These are phyloP conservation scores for Marasmius oreades DNA, from an alignment of 1,284 basidiomycete species.

Conservation along the genomic window DNA sequence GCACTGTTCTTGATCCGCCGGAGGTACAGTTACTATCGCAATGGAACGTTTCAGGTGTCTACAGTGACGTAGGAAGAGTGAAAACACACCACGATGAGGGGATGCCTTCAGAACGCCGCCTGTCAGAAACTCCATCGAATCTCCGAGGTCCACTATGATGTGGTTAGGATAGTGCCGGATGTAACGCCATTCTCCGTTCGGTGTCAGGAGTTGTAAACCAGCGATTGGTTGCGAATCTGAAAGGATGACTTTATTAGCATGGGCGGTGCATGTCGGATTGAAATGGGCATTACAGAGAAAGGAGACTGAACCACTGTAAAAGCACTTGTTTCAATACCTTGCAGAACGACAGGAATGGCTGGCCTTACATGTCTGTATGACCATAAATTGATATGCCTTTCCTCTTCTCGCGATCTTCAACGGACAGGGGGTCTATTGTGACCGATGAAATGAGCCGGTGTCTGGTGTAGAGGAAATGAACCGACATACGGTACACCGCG, in stretches of 20 bases:
- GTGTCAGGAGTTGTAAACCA: slow-evolving; percentile 15
- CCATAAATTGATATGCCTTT: slow-evolving; percentile 14
- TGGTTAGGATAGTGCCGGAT: slow-evolving; percentile 16
- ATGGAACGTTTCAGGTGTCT: not conserved
- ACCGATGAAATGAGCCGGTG: not conserved
- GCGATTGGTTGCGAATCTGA: slow-evolving; percentile 18
- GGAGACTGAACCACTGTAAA: slow-evolving; percentile 5
- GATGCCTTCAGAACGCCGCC: slow-evolving; percentile 33
- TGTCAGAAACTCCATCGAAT: slow-evolving; percentile 41
- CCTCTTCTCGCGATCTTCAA: slow-evolving; percentile 14
- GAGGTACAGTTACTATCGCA: slow-evolving; percentile 15
- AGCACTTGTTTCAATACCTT: not conserved
- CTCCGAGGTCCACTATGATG: slow-evolving; percentile 36
- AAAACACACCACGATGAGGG: slow-evolving; percentile 17
- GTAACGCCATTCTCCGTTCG: slow-evolving; percentile 14
- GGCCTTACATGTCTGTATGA: slow-evolving; percentile 17
- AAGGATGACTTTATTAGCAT: not conserved
- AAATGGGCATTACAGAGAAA: slow-evolving; percentile 3
- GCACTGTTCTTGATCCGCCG: slow-evolving; percentile 17
- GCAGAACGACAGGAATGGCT: not conserved
- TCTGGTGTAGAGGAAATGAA: not conserved
- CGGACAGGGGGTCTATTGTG: slow-evolving; percentile 14
- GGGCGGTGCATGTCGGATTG: not conserved
- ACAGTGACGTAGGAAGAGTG: not conserved
- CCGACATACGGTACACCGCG: slow-evolving; percentile 17